Evolutionary conservation across 2,329 filamentous ascomycete genomes (phyloP), one percentile per base, ranked within the genome.

Genomic region (Drechslera avenae): DNA sequence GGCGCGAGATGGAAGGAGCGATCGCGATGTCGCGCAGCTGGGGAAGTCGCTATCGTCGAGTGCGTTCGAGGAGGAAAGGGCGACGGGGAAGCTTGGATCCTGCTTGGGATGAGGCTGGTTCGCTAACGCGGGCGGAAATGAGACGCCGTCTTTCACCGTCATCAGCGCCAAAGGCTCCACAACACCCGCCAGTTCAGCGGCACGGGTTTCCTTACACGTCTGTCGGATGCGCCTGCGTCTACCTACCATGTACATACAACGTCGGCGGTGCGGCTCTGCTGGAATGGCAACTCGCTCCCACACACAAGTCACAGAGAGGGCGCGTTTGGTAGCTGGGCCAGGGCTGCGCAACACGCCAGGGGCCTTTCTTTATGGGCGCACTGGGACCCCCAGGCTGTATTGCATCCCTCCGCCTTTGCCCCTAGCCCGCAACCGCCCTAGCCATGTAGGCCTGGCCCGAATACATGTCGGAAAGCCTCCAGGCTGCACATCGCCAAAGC

Each of bases 71-170:
- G 61, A 52, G 54, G 62, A 60, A 59, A 67, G 57, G 59, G 54
- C 49, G 39, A 48, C 21, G 37, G 44, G 44, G 49, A 36, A 64
- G 64, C 62, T 65, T 52, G 52, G 63, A 60, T 62, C 56, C 60
- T 59, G 59, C 62, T 67, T 60, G 63, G 56, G 62, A 65, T 67
- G 67, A 68, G 66, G 66, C 65, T 68, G 66, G 67, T 67, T 63
- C 66, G 64, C 66, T 68, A 69, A 69, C 46, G 59, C 62, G 62
- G 63, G 57, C 63, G 67, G 67, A 71, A 71, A 71, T 71, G 67
- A 71, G 66, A 62, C 59, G 60, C 63, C 65, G 63, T 58, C 60
- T 63, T 63, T 60, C 52, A 63, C 57, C 59, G 57, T 61, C 61
- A 60, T 61, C 59, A 62, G 62, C 59, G 59, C 55, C 63, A 62